These are phyloP conservation scores for Protostelium mycophagum DNA, from an alignment of 78 protist species.

Conservation along the genomic window DNA sequence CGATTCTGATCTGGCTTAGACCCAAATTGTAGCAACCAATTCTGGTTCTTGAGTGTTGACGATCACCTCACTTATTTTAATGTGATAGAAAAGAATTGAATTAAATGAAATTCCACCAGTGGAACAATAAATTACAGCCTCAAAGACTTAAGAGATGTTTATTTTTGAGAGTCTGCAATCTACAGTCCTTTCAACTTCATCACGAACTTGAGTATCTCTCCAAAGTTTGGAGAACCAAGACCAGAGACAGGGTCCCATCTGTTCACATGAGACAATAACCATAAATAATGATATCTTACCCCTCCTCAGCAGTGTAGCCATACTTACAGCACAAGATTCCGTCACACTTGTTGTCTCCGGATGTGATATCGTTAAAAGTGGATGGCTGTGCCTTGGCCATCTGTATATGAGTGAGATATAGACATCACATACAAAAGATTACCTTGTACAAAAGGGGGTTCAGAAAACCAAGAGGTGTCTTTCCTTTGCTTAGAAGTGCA, in stretches of 20 bases:
- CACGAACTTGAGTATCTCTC: not conserved
- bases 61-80: no score
- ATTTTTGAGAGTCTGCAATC: no score
- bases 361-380: constrained; percentile 65
- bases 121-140: no score
- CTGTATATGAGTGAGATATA: no score
- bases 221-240: constrained; percentile 27
- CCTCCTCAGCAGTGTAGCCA: constrained; percentile 28
- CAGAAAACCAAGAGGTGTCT: constrained; percentile 61
- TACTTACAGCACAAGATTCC: constrained; percentile 35
- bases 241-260: constrained; percentile 3
- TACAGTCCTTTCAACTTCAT: not conserved
- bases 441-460: constrained; percentile 73
- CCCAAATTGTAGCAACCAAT: no score
- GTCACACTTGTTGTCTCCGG: constrained; percentile 61
- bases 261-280: not conserved
- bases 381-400: constrained; percentile 25
- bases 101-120: no score
- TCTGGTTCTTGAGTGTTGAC: no score
- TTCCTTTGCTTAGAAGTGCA: constrained; percentile 20
- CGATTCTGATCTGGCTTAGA: no score
- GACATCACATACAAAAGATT: no score
- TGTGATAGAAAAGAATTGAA: no score
- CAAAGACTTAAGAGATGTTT: no score
- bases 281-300: constrained; percentile 35